Percentiles rank a stretch among this genome's conserved stretches.
Conservation (phyloP, 345 rosid genomes). For the Bruguiera parviflora region DNA sequence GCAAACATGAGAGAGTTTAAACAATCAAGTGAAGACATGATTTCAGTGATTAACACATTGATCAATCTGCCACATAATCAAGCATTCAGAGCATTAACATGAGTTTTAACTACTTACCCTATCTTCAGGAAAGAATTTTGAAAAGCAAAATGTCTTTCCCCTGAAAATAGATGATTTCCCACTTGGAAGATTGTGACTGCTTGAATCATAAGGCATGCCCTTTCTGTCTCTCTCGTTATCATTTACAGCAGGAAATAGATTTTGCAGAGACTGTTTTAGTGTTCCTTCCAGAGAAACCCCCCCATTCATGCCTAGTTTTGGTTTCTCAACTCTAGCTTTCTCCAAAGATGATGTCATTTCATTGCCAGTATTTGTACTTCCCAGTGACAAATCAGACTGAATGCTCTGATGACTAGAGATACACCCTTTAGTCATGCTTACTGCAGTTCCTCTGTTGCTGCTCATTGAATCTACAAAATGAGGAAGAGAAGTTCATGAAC, state of each 20-base stretch:
- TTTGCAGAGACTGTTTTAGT: constrained; percentile 32
- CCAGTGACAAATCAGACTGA: constrained; percentile 28
- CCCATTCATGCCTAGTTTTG: constrained; percentile 24
- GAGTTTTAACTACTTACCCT: constrained; percentile 53
- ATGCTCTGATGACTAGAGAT: constrained; percentile 20
- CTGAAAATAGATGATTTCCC: constrained; percentile 50
- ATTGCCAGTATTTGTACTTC: constrained; percentile 30
- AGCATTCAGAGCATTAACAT: background rate
- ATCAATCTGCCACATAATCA: background rate
- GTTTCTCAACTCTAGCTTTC: constrained; percentile 35
- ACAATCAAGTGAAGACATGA: background rate
- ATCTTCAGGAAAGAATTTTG: constrained; percentile 71
- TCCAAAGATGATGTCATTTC: constrained; percentile 33
- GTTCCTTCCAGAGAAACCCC: constrained; percentile 26
- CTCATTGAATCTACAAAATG: constrained; percentile 43
- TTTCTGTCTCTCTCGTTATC: constrained; percentile 32
- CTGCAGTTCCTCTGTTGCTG: constrained; percentile 45
- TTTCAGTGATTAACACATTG: background rate
- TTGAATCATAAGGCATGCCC: constrained; percentile 35
- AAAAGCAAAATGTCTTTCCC: constrained; percentile 76
- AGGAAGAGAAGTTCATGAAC: constrained; percentile 21
- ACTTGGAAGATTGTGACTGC: constrained; percentile 29
- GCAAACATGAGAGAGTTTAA: background rate
- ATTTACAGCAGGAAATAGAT: constrained; percentile 23
- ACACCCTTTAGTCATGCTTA: constrained; percentile 36